Percentiles rank a stretch among this genome's conserved stretches.
Conservation (phyloP, 2,329 filamentous ascomycete genomes). For the Trichoderma sp. region DNA sequence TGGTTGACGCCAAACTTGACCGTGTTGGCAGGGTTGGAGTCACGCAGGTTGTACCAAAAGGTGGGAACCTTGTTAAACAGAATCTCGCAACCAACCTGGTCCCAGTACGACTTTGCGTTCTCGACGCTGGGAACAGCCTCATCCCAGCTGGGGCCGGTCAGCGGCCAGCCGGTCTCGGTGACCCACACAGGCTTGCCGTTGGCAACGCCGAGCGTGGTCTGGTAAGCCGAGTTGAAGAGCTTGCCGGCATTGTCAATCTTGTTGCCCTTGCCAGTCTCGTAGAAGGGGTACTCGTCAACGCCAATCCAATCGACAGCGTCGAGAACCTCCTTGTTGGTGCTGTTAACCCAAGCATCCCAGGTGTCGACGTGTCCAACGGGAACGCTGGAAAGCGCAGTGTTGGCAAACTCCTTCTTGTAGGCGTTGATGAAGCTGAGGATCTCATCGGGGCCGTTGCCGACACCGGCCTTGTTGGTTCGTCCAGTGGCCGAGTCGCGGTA, state of each 20-base stretch:
- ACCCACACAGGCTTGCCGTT: constrained; percentile 60
- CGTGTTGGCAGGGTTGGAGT: constrained; percentile 61
- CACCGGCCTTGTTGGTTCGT: constrained; percentile 61
- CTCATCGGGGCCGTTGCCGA: constrained; percentile 59
- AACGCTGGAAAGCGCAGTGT: constrained; percentile 46
- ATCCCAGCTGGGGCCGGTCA: constrained; percentile 54
- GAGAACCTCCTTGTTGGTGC: constrained; percentile 60
- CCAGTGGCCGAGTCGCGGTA: constrained; percentile 65
- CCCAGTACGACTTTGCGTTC: constrained; percentile 67
- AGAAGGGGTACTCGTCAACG: constrained; percentile 68
- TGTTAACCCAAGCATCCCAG: constrained; percentile 64
- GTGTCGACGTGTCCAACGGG: constrained; percentile 69
- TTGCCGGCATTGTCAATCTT: constrained; percentile 55
- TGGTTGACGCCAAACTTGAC: constrained; percentile 60
- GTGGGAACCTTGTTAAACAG: constrained; percentile 58
- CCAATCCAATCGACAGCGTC: constrained; percentile 65
- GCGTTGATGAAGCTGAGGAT: constrained; percentile 68
- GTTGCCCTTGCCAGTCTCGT: constrained; percentile 59
- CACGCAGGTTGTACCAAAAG: constrained; percentile 64
- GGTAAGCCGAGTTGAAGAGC: constrained; percentile 56
- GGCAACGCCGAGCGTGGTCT: constrained; percentile 48
- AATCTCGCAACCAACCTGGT: constrained; percentile 59
- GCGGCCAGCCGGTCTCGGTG: constrained; percentile 68
- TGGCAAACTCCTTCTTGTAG: constrained; percentile 59
- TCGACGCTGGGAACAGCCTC: constrained; percentile 55